A percentile compares a stretch with the other conserved stretches of the same genome.
Evolutionary conservation across 2,329 filamentous ascomycete genomes (phyloP).

Genomic region (Apiospora phragmitis): DNA sequence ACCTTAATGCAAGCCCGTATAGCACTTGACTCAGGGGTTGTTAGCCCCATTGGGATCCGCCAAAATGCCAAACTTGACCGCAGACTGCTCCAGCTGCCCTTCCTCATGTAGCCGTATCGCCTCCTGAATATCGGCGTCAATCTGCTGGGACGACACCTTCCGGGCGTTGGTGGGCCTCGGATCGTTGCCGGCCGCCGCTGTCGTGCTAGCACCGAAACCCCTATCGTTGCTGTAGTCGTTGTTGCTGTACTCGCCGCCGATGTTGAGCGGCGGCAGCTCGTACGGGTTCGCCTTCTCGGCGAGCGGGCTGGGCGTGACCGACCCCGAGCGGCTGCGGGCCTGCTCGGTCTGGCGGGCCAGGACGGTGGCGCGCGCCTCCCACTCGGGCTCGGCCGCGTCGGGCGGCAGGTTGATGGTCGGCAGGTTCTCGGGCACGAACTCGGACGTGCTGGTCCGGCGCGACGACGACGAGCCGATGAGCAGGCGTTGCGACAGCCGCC

Average conservation of each 20-base stretch:
- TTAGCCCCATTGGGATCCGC: conserved; percentile 84
- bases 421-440: conserved; percentile 76
- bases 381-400: conserved; percentile 65
- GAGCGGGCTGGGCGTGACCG: conserved; percentile 32
- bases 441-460: conserved; percentile 60
- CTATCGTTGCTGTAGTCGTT: background rate
- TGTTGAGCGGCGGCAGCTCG: conserved; percentile 14
- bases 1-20: conserved; percentile 89
- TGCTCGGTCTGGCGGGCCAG: conserved; percentile 65
- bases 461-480: conserved; percentile 50
- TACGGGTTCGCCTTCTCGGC: conserved; percentile 30
- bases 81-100: conserved; percentile 77
- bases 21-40: conserved; percentile 92
- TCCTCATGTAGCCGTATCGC: conserved; percentile 92
- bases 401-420: conserved; percentile 64
- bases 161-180: conserved; percentile 23
- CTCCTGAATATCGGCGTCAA: conserved; percentile 80
- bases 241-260: background rate
- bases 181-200: background rate
- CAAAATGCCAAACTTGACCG: conserved; percentile 79
- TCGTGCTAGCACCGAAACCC: background rate
- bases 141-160: conserved; percentile 50
- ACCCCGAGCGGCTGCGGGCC: conserved; percentile 38
- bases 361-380: conserved; percentile 93
- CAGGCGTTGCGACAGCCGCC: conserved; percentile 67